These are phyloP conservation scores for Sphagnum fallax DNA, from an alignment of 228 moss, liverwort and hornwort genomes.

Conservation along the genomic window DNA sequence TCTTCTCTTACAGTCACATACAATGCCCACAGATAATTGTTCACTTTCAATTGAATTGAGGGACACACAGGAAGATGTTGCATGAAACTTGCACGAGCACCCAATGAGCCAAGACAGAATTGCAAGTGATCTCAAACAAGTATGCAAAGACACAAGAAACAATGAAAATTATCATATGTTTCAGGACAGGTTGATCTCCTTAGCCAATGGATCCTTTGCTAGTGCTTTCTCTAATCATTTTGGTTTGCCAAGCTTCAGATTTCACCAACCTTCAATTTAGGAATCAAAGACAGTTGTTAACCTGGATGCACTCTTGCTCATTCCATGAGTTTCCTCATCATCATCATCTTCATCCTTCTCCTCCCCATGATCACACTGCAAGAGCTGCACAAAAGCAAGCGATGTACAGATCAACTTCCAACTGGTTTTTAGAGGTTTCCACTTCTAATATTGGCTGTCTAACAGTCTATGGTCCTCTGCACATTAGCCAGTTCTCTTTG, in stretches of 20 bases:
- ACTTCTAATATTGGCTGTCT: not conserved
- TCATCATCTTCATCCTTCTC: constrained; percentile 24
- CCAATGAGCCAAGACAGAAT: too few relatives aligned
- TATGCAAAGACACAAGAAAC: too few relatives aligned
- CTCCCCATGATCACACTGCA: constrained; percentile 13
- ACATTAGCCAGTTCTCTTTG: not conserved
- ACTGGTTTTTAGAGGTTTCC: not conserved
- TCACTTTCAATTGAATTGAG: too few relatives aligned
- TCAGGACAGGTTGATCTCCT: too few relatives aligned
- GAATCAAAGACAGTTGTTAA: not conserved
- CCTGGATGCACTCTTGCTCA: constrained; percentile 4
- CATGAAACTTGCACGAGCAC: too few relatives aligned
- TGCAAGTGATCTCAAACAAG: too few relatives aligned
- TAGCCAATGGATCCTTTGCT: too few relatives aligned
- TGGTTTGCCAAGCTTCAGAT: not conserved
- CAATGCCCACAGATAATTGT: too few relatives aligned
- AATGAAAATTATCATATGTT: too few relatives aligned
- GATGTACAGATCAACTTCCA: not conserved
- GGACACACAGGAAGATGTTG: too few relatives aligned
- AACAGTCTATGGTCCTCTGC: not conserved
- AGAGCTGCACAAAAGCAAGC: constrained; percentile 12
- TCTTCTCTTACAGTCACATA: too few relatives aligned
- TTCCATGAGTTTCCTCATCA: constrained; percentile 4
- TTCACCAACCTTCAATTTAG: not conserved
- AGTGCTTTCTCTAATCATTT: not conserved